phyloP scores from a whole-genome alignment of 2,329 filamentous ascomycete species.

The Verticillium dahliae region DNA sequence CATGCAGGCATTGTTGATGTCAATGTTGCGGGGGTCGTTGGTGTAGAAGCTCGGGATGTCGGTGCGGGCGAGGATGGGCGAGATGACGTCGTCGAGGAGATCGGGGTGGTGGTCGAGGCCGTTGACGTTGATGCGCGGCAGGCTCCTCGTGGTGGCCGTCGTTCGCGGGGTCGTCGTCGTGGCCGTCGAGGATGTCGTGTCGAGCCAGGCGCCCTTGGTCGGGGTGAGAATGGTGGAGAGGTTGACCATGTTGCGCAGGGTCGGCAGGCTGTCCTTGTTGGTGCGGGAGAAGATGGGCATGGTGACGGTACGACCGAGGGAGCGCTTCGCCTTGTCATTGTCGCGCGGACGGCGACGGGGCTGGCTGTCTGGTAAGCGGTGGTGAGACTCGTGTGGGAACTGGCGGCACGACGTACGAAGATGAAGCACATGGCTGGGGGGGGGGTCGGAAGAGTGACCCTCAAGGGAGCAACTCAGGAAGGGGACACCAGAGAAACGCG shows the following conservation, averaged over 20 bases:
- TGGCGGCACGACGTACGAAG: constrained; percentile 12
- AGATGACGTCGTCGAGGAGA: constrained; percentile 4
- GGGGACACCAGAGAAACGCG: not conserved
- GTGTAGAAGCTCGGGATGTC: not conserved
- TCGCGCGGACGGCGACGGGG: constrained; percentile 6
- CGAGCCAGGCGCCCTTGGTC: constrained; percentile 16
- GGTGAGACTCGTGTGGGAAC: not conserved
- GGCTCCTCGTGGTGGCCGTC: constrained; percentile 10
- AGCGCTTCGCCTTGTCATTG: not conserved
- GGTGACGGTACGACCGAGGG: constrained; percentile 22
- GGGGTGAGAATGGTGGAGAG: constrained; percentile 23
- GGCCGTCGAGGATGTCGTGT: not conserved
- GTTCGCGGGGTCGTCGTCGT: not conserved
- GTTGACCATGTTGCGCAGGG: constrained; percentile 25
- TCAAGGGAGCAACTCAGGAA: not conserved
- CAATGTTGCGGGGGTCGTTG: constrained; percentile 20
- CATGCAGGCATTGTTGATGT: constrained; percentile 42
- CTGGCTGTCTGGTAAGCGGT: not conserved
- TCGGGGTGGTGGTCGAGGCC: constrained; percentile 10
- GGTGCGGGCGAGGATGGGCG: constrained; percentile 7
- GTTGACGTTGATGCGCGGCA: constrained; percentile 10
- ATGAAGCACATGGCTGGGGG: constrained; percentile 4
- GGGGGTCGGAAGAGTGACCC: not conserved
- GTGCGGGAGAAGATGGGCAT: constrained; percentile 32
- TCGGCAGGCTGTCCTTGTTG: constrained; percentile 20